These are phyloP conservation scores for Neocatenulostroma microsporum DNA, from an alignment of 2,329 filamentous ascomycete genomes.

Conservation along the genomic window DNA sequence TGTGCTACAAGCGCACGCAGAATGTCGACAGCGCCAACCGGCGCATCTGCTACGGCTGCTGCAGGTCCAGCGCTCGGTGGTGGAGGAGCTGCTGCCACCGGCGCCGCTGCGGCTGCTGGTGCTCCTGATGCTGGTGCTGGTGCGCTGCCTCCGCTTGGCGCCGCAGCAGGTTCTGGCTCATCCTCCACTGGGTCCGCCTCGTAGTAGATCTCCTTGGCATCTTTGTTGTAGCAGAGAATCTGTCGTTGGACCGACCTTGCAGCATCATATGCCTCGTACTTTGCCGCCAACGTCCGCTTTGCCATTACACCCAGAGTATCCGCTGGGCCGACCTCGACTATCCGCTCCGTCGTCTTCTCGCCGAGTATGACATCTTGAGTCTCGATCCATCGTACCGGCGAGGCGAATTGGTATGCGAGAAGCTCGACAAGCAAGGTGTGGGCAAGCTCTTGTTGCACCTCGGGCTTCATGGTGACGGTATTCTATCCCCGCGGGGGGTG, in stretches of 20 bases:
- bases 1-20: constrained; percentile 88
- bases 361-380: constrained; percentile 74
- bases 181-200: constrained; percentile 93
- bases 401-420: constrained; percentile 93
- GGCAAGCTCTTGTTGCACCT: constrained; percentile 97
- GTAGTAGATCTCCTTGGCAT: constrained; percentile 99
- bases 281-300: constrained; percentile 60
- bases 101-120: constrained; percentile 48
- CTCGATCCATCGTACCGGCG: constrained; percentile 98
- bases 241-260: constrained; percentile 93
- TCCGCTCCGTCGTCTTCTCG: background rate
- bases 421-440: constrained; percentile 98
- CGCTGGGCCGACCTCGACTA: background rate
- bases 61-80: constrained; percentile 73
- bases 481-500: too few relatives aligned
- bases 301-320: background rate
- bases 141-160: constrained; percentile 42
- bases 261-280: constrained; percentile 98
- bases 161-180: constrained; percentile 54
- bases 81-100: constrained; percentile 50
- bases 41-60: constrained; percentile 74
- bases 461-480: constrained; percentile 84
- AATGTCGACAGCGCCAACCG: constrained; percentile 82
- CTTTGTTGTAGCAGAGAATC: constrained; percentile 99
- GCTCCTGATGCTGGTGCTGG: constrained; percentile 44